Conservation (phyloP, 1,284 basidiomycete species). For the Cutaneotrichosporon spelunceum region DNA sequence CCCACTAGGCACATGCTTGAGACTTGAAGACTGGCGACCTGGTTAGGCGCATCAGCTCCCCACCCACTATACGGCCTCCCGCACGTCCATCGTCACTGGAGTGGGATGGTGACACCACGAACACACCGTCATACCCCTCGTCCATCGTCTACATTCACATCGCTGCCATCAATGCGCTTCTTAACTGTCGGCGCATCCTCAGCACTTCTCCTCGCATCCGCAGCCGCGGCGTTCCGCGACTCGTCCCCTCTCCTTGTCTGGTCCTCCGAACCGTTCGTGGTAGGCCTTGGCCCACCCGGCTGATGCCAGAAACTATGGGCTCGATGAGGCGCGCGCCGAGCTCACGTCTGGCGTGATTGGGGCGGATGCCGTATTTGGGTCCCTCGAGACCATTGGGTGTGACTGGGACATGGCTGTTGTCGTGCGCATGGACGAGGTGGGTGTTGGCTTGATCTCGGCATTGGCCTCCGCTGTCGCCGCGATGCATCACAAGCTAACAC, state of each 20-base stretch:
- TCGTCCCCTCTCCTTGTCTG: conserved; percentile 45
- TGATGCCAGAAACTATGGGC: conserved; percentile 30
- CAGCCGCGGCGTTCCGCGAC: conserved; percentile 38
- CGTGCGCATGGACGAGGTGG: conserved; percentile 87
- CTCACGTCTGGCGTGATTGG: conserved; percentile 34
- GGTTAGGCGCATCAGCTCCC: not conserved
- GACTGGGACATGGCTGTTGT: conserved; percentile 63
- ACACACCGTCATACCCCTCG: not conserved
- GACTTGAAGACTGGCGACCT: not conserved
- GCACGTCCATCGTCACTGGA: not conserved
- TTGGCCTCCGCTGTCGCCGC: too few species aligned
- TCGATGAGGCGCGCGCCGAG: conserved; percentile 30
- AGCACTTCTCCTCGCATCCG: conserved; percentile 28
- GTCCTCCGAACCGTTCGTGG: conserved; percentile 40
- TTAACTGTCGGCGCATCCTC: conserved; percentile 27
- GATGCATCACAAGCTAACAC: conserved; percentile 6
- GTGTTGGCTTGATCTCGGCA: conserved; percentile 39
- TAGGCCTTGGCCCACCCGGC: not conserved
- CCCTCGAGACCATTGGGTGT: conserved; percentile 41
- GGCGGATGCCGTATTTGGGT: conserved; percentile 40
- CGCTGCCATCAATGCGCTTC: conserved; percentile 29
- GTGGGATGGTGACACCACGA: not conserved
- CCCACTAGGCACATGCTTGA: not conserved
- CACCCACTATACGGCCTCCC: not conserved
- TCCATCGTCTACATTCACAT: not conserved